Conservation (phyloP, 106 monocot genomes). For the Dioscorea zingiberensis region DNA sequence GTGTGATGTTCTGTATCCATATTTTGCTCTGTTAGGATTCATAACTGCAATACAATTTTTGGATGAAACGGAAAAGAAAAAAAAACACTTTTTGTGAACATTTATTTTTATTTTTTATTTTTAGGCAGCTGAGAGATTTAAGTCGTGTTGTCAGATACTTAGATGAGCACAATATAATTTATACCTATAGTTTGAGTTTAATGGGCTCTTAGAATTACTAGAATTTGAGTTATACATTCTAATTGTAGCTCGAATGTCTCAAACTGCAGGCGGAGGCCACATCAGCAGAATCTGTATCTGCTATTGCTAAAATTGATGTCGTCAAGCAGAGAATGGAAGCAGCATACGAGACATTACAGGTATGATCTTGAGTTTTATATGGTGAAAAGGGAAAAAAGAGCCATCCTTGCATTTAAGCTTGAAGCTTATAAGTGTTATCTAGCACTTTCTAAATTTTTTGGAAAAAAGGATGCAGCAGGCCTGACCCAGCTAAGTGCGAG, state of each 20-base stretch:
- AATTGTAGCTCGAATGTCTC: neutral
- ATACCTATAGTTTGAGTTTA: neutral
- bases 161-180: too few relatives aligned
- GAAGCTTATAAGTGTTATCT: neutral
- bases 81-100: too few relatives aligned
- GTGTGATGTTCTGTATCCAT: too few relatives aligned
- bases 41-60: too few relatives aligned
- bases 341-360: slow-evolving; percentile 93
- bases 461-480: slow-evolving; percentile 86
- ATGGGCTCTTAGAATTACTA: neutral
- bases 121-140: too few relatives aligned
- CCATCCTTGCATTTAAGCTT: too few relatives aligned
- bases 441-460: neutral
- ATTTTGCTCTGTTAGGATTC: too few relatives aligned
- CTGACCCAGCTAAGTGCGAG: slow-evolving; percentile 91
- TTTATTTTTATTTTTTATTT: too few relatives aligned
- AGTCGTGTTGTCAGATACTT: too few relatives aligned
- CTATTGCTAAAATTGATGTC: slow-evolving; percentile 78
- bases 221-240: neutral
- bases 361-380: slow-evolving; percentile 7
- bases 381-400: too few relatives aligned
- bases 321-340: slow-evolving; percentile 96
- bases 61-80: too few relatives aligned
- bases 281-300: slow-evolving; percentile 80
- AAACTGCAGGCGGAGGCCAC: slow-evolving; percentile 72